Percentiles rank a stretch among this genome's conserved stretches.
Evolutionary conservation across 2,329 filamentous ascomycete species (phyloP).

Genomic region (Diaporthe capsici): DNA sequence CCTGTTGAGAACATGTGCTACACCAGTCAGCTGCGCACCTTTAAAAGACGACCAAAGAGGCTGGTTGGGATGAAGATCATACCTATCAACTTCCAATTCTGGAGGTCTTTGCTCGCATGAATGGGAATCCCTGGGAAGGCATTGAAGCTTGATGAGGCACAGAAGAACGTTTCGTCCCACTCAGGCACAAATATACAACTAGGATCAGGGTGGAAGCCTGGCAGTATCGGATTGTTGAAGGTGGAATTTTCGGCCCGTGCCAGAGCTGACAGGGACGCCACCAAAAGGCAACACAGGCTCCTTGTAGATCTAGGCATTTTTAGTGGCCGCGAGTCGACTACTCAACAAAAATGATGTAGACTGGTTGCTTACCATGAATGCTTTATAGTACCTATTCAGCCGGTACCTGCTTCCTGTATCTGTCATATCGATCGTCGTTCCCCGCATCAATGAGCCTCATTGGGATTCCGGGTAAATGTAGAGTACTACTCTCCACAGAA

Average conservation of each 20-base stretch:
- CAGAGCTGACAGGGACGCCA: background rate
- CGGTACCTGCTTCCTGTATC: background rate
- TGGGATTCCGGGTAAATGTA: slow-evolving; percentile 14
- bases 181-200: slow-evolving; percentile 57
- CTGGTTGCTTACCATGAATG: no score
- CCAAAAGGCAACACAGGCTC: background rate
- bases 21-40: background rate
- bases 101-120: slow-evolving; percentile 59
- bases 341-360: background rate
- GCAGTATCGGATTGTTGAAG: slow-evolving; percentile 57
- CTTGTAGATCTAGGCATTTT: background rate
- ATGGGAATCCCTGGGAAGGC: slow-evolving; percentile 61
- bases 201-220: slow-evolving; percentile 60
- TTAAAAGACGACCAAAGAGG: no score
- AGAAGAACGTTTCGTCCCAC: slow-evolving; percentile 57
- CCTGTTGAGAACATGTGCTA: slow-evolving; percentile 54
- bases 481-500: background rate
- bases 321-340: background rate
- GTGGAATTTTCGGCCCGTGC: slow-evolving; percentile 45
- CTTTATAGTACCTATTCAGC: background rate
- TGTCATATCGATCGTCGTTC: background rate
- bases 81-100: slow-evolving; percentile 56
- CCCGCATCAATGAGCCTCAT: slow-evolving; percentile 12
- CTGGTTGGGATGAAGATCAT: background rate
- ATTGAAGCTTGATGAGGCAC: slow-evolving; percentile 59